Conservation (phyloP, 163 green algal genomes). For the Volvox carteri region DNA sequence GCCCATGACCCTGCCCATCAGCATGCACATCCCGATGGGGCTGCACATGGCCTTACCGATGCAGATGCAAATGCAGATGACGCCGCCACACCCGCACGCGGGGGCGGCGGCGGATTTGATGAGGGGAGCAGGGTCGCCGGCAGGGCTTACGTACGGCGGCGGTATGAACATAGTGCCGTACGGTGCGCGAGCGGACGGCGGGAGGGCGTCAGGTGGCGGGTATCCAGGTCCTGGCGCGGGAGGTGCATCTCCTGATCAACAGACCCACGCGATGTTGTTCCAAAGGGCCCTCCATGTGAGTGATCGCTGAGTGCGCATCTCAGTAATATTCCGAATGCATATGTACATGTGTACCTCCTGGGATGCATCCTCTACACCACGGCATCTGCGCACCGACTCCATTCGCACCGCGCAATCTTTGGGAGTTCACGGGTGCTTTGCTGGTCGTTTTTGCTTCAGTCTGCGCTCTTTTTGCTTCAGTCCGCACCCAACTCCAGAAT, state of each 20-base stretch:
- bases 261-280: conserved; percentile 22
- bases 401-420: no score
- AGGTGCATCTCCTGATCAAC: neutral
- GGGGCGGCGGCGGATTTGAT: neutral
- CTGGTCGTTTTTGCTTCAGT: neutral
- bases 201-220: neutral
- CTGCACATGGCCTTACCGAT: neutral
- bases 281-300: conserved; percentile 26
- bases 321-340: no score
- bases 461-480: neutral
- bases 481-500: neutral
- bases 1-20: neutral
- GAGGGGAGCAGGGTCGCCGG: neutral
- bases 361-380: no score
- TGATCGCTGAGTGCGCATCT: no score
- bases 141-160: neutral
- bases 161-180: neutral
- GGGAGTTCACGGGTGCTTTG: no score
- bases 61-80: neutral
- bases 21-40: neutral
- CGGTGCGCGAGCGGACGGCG: neutral
- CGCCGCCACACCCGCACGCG: neutral
- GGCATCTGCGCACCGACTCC: no score
- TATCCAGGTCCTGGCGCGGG: neutral
- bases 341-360: no score